A percentile compares a stretch with the other conserved stretches of the same genome.
phyloP scores from a whole-genome alignment of 306 rosid genomes.

The Sophora flavescens region DNA sequence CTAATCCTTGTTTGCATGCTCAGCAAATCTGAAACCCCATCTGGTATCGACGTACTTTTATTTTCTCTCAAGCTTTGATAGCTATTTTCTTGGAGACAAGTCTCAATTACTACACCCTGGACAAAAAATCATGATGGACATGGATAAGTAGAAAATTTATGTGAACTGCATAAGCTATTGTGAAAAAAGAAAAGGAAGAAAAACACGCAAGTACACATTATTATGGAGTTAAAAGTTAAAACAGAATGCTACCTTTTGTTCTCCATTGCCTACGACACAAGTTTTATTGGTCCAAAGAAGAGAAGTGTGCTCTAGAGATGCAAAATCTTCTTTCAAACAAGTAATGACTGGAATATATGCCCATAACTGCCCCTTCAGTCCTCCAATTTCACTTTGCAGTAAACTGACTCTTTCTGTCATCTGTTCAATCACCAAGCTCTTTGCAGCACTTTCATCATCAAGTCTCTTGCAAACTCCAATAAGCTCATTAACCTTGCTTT shows the following conservation, averaged over 20 bases:
- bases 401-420: conserved; percentile 57
- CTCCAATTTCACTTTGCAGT: conserved; percentile 74
- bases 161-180: conserved; percentile 34
- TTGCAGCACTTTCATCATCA: conserved; percentile 68
- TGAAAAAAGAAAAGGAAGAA: conserved; percentile 20
- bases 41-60: conserved; percentile 39
- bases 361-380: conserved; percentile 65
- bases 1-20: conserved; percentile 66
- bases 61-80: conserved; percentile 48
- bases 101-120: conserved; percentile 58
- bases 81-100: conserved; percentile 49
- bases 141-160: conserved; percentile 35
- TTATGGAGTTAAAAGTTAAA: conserved; percentile 11
- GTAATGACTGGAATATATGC: conserved; percentile 71
- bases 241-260: conserved; percentile 59
- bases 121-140: conserved; percentile 41
- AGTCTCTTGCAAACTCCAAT: conserved; percentile 67
- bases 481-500: conserved; percentile 78
- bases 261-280: conserved; percentile 40
- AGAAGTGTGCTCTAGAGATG: conserved; percentile 75
- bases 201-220: not conserved
- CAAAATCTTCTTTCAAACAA: conserved; percentile 74
- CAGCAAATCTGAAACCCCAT: conserved; percentile 74
- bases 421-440: conserved; percentile 61
- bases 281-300: conserved; percentile 57